Evolutionary conservation across 306 rosid genomes (phyloP).

Genomic region (Bauhinia variegata): DNA sequence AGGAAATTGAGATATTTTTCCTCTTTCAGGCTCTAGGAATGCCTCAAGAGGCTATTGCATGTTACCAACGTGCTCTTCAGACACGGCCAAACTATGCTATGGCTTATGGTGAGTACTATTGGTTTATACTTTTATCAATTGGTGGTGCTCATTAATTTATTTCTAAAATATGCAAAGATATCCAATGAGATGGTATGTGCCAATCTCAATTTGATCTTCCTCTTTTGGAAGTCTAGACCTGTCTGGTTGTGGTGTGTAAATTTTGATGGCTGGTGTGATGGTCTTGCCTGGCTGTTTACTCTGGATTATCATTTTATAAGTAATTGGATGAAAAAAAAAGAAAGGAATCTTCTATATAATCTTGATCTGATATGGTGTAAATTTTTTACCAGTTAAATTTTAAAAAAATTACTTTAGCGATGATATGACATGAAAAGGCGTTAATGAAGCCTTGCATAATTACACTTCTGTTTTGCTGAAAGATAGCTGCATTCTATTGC

Average conservation of each 20-base stretch:
- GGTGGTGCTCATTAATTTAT: constrained; percentile 1
- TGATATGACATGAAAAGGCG: neutral
- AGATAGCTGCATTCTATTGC: neutral
- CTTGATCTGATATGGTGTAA: neutral
- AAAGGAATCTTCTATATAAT: neutral
- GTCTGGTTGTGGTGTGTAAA: neutral
- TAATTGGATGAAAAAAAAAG: neutral
- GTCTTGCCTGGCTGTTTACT: neutral
- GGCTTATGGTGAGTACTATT: constrained; percentile 76
- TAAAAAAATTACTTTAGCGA: neutral
- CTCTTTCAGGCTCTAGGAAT: constrained; percentile 85
- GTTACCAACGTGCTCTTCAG: constrained; percentile 94
- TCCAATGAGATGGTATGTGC: neutral
- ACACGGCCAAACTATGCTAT: constrained; percentile 86
- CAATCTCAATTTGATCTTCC: neutral
- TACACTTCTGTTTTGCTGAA: neutral
- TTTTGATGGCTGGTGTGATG: constrained; percentile 10
- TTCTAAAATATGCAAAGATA: constrained; percentile 1
- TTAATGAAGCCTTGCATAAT: neutral
- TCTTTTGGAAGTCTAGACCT: constrained; percentile 2
- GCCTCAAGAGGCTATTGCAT: constrained; percentile 94
- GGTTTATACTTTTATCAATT: constrained; percentile 10
- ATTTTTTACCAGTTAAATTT: constrained; percentile 10
- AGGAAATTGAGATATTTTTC: constrained; percentile 52
- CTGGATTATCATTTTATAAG: neutral